These are phyloP conservation scores for Eutypa lata DNA, from an alignment of 2,329 filamentous ascomycete species.

Conservation along the genomic window DNA sequence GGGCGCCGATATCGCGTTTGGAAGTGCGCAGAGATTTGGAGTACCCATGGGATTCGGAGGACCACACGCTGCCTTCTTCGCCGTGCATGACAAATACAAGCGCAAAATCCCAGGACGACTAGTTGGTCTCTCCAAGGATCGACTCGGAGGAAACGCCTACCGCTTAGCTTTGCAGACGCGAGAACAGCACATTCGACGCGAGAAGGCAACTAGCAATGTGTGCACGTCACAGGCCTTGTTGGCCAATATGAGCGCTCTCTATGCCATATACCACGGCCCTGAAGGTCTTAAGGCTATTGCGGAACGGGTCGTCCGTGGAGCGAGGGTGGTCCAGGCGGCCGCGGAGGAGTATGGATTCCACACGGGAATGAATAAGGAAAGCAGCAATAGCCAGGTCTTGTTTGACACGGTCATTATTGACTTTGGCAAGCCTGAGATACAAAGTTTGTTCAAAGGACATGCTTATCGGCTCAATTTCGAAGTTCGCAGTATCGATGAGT, in stretches of 20 bases:
- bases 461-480: conserved; percentile 53
- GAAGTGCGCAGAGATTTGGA: conserved; percentile 86
- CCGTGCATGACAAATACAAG: conserved; percentile 87
- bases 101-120: conserved; percentile 89
- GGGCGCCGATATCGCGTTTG: conserved; percentile 92
- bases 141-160: conserved; percentile 76
- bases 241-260: conserved; percentile 94
- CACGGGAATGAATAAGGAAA: conserved; percentile 56
- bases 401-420: conserved; percentile 81
- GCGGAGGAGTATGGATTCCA: conserved; percentile 62
- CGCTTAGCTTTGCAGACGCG: conserved; percentile 85
- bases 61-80: conserved; percentile 96
- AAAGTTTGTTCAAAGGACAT: conserved; percentile 49
- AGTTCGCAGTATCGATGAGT: conserved; percentile 59
- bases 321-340: conserved; percentile 65
- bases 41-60: conserved; percentile 90
- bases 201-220: conserved; percentile 97
- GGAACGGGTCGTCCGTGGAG: conserved; percentile 68
- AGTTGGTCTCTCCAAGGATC: conserved; percentile 88
- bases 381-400: conserved; percentile 53
- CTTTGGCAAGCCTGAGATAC: conserved; percentile 42
- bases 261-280: conserved; percentile 91
- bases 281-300: conserved; percentile 80
- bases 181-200: conserved; percentile 92
- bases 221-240: conserved; percentile 92